Conservation (phyloP, 768 basidiomycete genomes). For the Rhizopogon vinicolor region DNA sequence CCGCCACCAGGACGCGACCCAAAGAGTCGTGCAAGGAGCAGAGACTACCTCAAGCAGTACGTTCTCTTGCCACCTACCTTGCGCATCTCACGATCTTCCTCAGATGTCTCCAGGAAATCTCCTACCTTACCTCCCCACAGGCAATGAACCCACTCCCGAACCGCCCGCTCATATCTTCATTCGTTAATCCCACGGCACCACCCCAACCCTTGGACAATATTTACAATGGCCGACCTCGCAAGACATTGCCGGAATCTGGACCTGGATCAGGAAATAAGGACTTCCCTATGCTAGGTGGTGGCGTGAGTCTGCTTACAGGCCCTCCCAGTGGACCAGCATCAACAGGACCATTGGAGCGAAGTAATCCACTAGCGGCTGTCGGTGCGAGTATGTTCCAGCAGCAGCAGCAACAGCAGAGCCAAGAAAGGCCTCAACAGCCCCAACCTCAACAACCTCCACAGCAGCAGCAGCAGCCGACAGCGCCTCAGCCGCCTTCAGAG, state of each 20-base stretch:
- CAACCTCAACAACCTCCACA: slow-evolving; percentile 42
- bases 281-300: slow-evolving; percentile 53
- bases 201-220: slow-evolving; percentile 60
- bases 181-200: slow-evolving; percentile 12
- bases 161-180: slow-evolving; percentile 54
- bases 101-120: slow-evolving; percentile 96
- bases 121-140: slow-evolving; percentile 94
- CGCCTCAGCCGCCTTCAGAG: slow-evolving; percentile 7
- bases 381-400: slow-evolving; percentile 39
- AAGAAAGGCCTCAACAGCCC: slow-evolving; percentile 21
- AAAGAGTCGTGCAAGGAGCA: slow-evolving; percentile 90
- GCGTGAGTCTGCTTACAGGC: slow-evolving; percentile 46
- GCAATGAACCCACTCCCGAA: slow-evolving; percentile 96
- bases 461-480: slow-evolving; percentile 6
- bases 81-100: slow-evolving; percentile 3
- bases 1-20: slow-evolving; percentile 84
- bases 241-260: slow-evolving; percentile 62
- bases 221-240: slow-evolving; percentile 79
- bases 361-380: slow-evolving; percentile 29
- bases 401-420: slow-evolving; percentile 25
- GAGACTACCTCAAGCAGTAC: slow-evolving; percentile 96
- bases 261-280: slow-evolving; percentile 45
- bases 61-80: slow-evolving; percentile 24
- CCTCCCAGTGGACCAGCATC: slow-evolving; percentile 46
- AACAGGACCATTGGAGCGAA: slow-evolving; percentile 49